Evolutionary conservation across 495 filamentous ascomycete genomes (phyloP).

Genomic region (Penicillium flavigenum): DNA sequence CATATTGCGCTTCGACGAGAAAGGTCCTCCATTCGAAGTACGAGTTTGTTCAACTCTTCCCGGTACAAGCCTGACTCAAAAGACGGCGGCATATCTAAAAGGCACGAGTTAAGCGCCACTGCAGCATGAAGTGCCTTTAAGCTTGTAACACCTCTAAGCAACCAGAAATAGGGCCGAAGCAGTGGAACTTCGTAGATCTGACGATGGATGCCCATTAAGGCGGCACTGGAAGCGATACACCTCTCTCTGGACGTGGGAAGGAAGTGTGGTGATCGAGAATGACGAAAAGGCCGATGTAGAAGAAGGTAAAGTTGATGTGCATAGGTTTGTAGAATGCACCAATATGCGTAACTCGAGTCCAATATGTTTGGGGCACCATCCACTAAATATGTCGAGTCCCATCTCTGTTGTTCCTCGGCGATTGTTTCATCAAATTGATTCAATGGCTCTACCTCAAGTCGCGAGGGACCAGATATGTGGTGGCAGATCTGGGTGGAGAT

Average conservation of each 20-base stretch:
- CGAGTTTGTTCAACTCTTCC: neutral
- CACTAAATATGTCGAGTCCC: slow-evolving; percentile 20
- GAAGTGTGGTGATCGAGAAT: slow-evolving; percentile 9
- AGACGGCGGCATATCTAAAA: slow-evolving; percentile 6
- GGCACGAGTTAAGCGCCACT: slow-evolving; percentile 22
- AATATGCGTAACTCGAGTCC: slow-evolving; percentile 21
- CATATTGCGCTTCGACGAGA: slow-evolving; percentile 15
- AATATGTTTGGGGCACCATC: slow-evolving; percentile 20
- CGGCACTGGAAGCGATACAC: slow-evolving; percentile 15
- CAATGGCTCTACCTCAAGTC: slow-evolving; percentile 1
- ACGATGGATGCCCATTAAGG: slow-evolving; percentile 17
- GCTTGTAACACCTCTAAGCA: slow-evolving; percentile 19
- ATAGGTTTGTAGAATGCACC: slow-evolving; percentile 25
- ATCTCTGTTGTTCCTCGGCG: slow-evolving; percentile 18
- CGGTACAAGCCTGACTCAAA: neutral
- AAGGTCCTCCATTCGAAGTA: slow-evolving; percentile 6
- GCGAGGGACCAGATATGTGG: slow-evolving; percentile 13
- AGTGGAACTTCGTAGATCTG: slow-evolving; percentile 20
- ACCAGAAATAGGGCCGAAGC: slow-evolving; percentile 21
- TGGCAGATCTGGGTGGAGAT: slow-evolving; percentile 21
- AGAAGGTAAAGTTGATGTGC: slow-evolving; percentile 29
- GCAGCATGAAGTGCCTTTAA: slow-evolving; percentile 22
- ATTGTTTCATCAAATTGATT: slow-evolving; percentile 14
- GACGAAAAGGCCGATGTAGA: slow-evolving; percentile 20
- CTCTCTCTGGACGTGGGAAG: slow-evolving; percentile 13